Evolutionary conservation across 768 basidiomycete species (phyloP), one percentile per base, ranked within the genome.

Genomic region (Dioszegia crocea): DNA sequence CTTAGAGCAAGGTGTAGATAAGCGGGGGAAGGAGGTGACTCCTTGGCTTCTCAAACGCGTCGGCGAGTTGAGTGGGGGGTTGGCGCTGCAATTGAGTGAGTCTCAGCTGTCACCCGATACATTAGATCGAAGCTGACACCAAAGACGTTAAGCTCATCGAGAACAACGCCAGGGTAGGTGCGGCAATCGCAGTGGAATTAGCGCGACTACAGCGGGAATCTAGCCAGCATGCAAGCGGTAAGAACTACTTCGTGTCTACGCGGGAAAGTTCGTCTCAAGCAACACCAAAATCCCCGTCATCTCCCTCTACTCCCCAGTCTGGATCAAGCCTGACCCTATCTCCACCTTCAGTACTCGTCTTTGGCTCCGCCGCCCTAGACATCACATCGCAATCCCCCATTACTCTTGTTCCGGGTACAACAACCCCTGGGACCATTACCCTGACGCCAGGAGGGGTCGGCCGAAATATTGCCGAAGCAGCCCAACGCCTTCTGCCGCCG

Each of bases 391-490:
- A 57, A 33, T 56, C 74, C 16, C 70, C 78, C 21, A 69, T 72
- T 1, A 68, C 78, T 30, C 65, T 81, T 31, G 74, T 79, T n/a
- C 75, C 81, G 12, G 81, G 85, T 56, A 88, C 91, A 0, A 98
- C 93, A 0, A 82, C 82, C 11, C 91, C 91, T 0, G 96, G 96
- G 10, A 79, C 74, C 12, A 84, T 98, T 24, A 78, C 80, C 16
- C 60, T 93, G 38, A 82, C 87, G 0, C 79, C 89, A 4, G 94
- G 94, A 1, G 94, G 94, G 27, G 94, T 99, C 14, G 92, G 84
- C 0, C 85, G 93, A n/a, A 99, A 99, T 73, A 84, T 99, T 41
- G 88, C 93, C 2, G 92, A 97, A 75, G 89, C 91, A 0, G 83
- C 91, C 5, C 85, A 89, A 72, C 84, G 88, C 27, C 75, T 87